phyloP scores from a whole-genome alignment of 805 yeast genomes.

The Lipomyces sp. region DNA sequence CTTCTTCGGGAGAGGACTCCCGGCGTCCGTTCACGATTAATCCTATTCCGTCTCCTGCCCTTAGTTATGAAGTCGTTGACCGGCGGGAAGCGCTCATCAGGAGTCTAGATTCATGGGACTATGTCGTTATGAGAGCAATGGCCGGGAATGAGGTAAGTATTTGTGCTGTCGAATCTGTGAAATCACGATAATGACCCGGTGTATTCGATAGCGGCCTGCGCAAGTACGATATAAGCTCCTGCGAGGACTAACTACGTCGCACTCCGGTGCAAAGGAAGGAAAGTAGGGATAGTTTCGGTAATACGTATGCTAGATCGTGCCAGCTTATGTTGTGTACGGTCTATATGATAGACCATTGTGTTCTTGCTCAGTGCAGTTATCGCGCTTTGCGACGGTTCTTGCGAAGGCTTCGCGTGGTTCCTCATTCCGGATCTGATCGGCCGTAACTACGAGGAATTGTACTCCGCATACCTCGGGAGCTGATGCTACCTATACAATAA shows the following conservation, averaged over 20 bases:
- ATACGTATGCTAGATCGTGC: background rate
- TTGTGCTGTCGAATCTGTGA: background rate
- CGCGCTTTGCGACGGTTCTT: background rate
- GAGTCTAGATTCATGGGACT: conserved; percentile 31
- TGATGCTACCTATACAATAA: background rate
- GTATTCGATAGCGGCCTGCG: conserved; percentile 26
- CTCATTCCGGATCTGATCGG: background rate
- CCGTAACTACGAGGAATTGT: background rate
- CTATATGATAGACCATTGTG: background rate
- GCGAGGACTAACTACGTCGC: conserved; percentile 11
- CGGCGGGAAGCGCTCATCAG: conserved; percentile 32
- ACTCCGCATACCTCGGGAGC: background rate
- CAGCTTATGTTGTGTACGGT: background rate
- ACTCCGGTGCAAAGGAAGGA: background rate
- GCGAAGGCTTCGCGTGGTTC: background rate
- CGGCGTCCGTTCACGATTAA: conserved; percentile 16
- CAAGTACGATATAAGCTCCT: conserved; percentile 21
- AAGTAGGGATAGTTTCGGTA: background rate
- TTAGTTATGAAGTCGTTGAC: conserved; percentile 33
- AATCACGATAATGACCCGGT: background rate
- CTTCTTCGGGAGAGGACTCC: background rate
- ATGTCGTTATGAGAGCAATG: conserved; percentile 27
- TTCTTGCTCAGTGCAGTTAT: background rate
- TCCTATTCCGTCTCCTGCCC: conserved; percentile 13
- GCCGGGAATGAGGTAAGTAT: conserved; percentile 28